Base-by-base conservation (phyloP, 164 flowering plant species). In the Umbellularia californica region DNA sequence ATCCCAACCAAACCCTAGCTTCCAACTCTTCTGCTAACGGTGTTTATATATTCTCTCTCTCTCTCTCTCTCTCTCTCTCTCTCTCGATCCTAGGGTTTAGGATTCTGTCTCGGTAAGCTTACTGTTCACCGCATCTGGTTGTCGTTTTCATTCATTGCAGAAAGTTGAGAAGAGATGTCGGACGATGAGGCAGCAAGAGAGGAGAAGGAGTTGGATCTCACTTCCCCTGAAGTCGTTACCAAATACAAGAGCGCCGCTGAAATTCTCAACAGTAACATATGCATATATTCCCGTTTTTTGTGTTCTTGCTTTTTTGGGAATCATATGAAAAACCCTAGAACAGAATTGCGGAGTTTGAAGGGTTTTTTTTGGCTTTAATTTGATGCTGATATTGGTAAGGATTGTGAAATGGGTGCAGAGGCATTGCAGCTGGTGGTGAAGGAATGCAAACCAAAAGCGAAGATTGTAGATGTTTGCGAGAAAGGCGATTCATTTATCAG, bases 241-340 rank as follows among this genome's bases (percentile, higher is more conserved):
- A 94, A 94, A 77, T 94, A 94, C 87, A 94, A 94, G 79, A 86
- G 81, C 78, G 98, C 97, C 2, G 93, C 98, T 17, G 97, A 94
- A 79, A 91, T 92, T 70, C 81, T 89, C 58, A 91, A 94, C 84
- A 89, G 97, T 91, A 68, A 80, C 5, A 2, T 30, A 20, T 70
- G 58, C 35, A 30, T 30, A 30, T 41, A 2, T 80, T 55, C 52
- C 55, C 64, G 23, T 7, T 20, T 14, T n/a, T 64, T 30, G 6
- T 80, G 63, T 63, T 55, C 64, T n/a, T 14, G 10, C 58, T 15
- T 74, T 5, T 62, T 0, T 50, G 3, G 65, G 17, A n/a, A 23
- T 51, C 5, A 22, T 35, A 5, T 35, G 9, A 5, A 35, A 35
- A 35, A 35, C 47, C 47, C 47, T 35, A 35, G 47, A 35, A 6